Conservation (phyloP, 2,329 filamentous ascomycete species). For the Aspergillus brasiliensis region DNA sequence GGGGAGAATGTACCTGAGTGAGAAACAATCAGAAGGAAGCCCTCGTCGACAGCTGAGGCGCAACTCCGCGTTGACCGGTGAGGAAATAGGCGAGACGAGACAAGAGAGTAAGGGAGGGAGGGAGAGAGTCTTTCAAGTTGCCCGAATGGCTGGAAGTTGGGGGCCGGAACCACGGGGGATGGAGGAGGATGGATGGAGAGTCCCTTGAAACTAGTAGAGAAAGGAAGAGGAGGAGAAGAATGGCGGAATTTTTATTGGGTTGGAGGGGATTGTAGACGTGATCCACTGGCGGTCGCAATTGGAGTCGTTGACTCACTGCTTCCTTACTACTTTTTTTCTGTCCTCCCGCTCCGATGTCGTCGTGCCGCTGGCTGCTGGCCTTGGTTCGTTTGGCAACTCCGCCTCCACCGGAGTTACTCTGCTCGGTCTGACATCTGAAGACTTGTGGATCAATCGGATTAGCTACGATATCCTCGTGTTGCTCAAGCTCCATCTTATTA, state of each 20-base stretch:
- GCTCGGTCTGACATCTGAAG: neutral
- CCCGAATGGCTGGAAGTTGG: neutral
- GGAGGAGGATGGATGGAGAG: neutral
- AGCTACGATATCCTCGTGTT: neutral
- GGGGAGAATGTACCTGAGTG: too few relatives aligned
- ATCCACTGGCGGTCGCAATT: neutral
- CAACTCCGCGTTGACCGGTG: neutral
- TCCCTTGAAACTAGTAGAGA: neutral
- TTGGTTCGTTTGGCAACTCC: neutral
- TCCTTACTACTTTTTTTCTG: conserved; percentile 1
- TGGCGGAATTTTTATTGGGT: conserved; percentile 1
- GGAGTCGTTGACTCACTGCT: conserved; percentile 16
- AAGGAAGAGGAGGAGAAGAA: neutral
- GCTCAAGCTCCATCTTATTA: neutral
- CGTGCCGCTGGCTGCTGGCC: neutral
- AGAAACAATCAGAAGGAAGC: neutral
- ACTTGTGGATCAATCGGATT: neutral
- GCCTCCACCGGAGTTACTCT: neutral
- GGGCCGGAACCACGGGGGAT: neutral
- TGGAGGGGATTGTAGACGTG: neutral
- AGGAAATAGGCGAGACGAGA: neutral
- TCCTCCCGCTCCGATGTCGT: conserved; percentile 20
- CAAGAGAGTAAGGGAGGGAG: too few relatives aligned
- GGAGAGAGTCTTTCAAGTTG: too few relatives aligned
- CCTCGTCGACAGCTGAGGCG: neutral